Evolutionary conservation across 257 asterid genomes (phyloP), one percentile per base, ranked within the genome.

Genomic region (Craterostigma plantagineum): DNA sequence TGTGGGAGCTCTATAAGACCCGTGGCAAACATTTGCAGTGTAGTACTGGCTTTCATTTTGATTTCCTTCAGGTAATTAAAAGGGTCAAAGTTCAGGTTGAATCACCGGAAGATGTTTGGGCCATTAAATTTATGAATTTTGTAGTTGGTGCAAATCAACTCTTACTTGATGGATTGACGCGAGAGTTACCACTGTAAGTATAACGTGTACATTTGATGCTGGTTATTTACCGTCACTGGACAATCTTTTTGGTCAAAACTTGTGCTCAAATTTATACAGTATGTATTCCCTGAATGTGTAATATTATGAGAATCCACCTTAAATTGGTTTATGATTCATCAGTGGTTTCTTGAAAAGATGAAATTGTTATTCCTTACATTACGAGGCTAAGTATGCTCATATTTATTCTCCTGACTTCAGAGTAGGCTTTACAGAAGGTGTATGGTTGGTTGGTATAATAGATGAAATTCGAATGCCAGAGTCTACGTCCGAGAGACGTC

Each of bases 161-260:
- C 46, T 39, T 86, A 45, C 68, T 81, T 57, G 82, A 76, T 14
- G 97, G 97, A 58, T 46, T 81, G 58, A 82, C 95, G 3, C 92
- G 97, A 36, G 97, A 86, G 63, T 50, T 86, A 34, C 97, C 97
- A 39, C 11, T 86, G 97, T 86, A 68, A 76, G 95, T 71, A 49
- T 55, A 17, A 44, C 48, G 34, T 43, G 14, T 40, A n/a, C n/a
- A n/a, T n/a, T n/a, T n/a, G n/a, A n/a, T n/a, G n/a, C n/a, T n/a
- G n/a, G n/a, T n/a, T n/a, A n/a, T n/a, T n/a, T n/a, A n/a, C n/a
- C n/a, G n/a, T n/a, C n/a, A n/a, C n/a, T n/a, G n/a, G n/a, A n/a
- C n/a, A n/a, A n/a, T n/a, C n/a, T n/a, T n/a, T n/a, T n/a, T n/a
- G n/a, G n/a, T n/a, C n/a, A n/a, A n/a, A n/a, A n/a, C n/a, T n/a